These are phyloP conservation scores for Fusarium subtropicale DNA, from an alignment of 2,329 filamentous ascomycete genomes.

Conservation along the genomic window DNA sequence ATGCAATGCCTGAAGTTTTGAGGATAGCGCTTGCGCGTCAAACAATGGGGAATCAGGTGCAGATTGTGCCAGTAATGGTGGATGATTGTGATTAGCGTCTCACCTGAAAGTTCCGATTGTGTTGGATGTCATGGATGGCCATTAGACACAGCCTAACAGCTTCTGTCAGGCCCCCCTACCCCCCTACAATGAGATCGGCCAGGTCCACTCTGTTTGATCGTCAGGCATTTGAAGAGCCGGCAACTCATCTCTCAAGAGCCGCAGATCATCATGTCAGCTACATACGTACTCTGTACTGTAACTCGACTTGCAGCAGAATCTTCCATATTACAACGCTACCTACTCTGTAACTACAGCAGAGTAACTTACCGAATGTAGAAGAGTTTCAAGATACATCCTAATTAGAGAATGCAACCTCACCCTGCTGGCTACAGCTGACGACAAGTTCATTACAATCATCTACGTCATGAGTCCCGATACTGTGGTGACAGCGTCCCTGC, in stretches of 20 bases:
- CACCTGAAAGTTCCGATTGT: slow-evolving; percentile 17
- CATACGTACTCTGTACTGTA: neutral
- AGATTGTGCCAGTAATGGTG: slow-evolving; percentile 3
- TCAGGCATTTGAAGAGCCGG: slow-evolving; percentile 36
- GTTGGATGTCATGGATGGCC: neutral
- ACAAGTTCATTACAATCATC: slow-evolving; percentile 20
- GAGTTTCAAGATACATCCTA: slow-evolving; percentile 27
- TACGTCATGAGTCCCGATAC: slow-evolving; percentile 37
- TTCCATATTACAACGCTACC: slow-evolving; percentile 11
- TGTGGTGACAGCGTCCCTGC: neutral
- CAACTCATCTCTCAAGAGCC: slow-evolving; percentile 32
- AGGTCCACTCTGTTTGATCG: slow-evolving; percentile 41
- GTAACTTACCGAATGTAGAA: slow-evolving; percentile 9
- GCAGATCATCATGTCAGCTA: slow-evolving; percentile 30
- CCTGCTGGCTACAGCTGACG: slow-evolving; percentile 11
- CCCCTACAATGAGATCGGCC: slow-evolving; percentile 29
- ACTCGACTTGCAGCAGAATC: slow-evolving; percentile 6
- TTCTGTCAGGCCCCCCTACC: slow-evolving; percentile 18
- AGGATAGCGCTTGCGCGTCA: slow-evolving; percentile 36
- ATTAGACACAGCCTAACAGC: slow-evolving; percentile 1
- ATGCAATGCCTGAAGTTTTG: neutral
- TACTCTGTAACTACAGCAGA: neutral
- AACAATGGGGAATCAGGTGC: slow-evolving; percentile 26
- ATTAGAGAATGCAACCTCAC: slow-evolving; percentile 27
- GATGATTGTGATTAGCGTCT: slow-evolving; percentile 21